Percentiles rank a stretch among this genome's conserved stretches.
Conservation (phyloP, 2,329 filamentous ascomycete genomes). For the Didymella lethalis region DNA sequence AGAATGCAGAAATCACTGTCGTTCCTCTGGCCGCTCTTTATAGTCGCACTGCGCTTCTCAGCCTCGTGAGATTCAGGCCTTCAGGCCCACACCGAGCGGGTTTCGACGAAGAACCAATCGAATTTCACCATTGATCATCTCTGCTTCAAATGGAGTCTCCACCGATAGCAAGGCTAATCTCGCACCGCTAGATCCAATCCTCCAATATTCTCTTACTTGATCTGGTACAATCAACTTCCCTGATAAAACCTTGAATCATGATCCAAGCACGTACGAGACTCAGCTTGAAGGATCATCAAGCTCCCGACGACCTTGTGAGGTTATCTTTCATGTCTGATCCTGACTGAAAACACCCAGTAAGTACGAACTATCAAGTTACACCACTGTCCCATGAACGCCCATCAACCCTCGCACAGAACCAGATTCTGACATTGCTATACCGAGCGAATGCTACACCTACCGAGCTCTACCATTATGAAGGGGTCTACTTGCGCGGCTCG, state of each 20-base stretch:
- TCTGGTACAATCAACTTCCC: not conserved
- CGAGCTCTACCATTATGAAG: not conserved
- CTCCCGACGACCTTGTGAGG: not conserved
- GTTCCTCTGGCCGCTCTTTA: not conserved
- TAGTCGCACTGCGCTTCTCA: not conserved
- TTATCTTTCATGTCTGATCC: not conserved
- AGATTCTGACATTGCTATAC: not conserved
- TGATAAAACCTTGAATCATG: not conserved
- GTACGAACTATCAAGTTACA: not conserved
- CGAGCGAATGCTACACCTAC: not conserved
- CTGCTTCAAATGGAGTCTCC: not conserved
- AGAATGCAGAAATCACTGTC: not conserved
- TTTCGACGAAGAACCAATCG: not conserved
- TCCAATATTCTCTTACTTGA: not conserved
- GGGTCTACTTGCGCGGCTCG: constrained; percentile 5
- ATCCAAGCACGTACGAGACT: not conserved
- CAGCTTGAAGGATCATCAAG: not conserved
- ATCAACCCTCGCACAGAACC: not conserved
- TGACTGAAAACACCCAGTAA: not conserved
- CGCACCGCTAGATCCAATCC: not conserved
- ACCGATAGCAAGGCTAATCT: not conserved
- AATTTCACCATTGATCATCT: not conserved
- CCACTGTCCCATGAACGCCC: not conserved
- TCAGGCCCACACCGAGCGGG: not conserved
- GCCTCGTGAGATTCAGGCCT: not conserved